A percentile compares a stretch with the other conserved stretches of the same genome.
These are phyloP conservation scores for Fusarium sp. DNA, from an alignment of 2,329 filamentous ascomycete species.

Conservation along the genomic window DNA sequence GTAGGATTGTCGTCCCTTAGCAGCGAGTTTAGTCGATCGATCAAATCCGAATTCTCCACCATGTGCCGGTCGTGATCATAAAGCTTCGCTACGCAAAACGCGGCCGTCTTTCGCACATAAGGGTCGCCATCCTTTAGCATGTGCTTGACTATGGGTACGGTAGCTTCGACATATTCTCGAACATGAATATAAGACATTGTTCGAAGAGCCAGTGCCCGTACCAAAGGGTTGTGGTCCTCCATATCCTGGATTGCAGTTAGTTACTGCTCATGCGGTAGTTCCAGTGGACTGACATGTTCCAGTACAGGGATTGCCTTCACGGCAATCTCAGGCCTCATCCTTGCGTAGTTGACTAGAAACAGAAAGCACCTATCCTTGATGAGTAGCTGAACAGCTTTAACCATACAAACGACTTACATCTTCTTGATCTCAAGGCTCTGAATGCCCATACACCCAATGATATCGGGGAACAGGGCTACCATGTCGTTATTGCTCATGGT, in stretches of 20 bases:
- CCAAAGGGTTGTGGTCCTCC: conserved; percentile 90
- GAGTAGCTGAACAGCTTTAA: conserved; percentile 4
- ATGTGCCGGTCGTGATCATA: conserved; percentile 95
- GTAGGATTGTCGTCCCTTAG: conserved; percentile 96
- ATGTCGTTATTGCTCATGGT: conserved; percentile 99
- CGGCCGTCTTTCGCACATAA: conserved; percentile 96
- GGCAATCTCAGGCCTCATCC: conserved; percentile 92
- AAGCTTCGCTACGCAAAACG: conserved; percentile 94
- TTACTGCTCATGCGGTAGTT: neutral
- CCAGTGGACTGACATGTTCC: conserved; percentile 67
- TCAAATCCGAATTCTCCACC: conserved; percentile 90
- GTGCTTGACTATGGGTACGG: conserved; percentile 82
- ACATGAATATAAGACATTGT: conserved; percentile 99
- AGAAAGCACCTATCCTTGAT: conserved; percentile 82
- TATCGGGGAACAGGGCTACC: conserved; percentile 95
- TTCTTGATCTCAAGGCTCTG: conserved; percentile 98
- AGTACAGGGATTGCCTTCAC: conserved; percentile 91
- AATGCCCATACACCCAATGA: conserved; percentile 95
- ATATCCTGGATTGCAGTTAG: conserved; percentile 72
- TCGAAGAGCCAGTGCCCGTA: conserved; percentile 88
- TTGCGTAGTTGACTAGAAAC: conserved; percentile 95
- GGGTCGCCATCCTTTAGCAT: conserved; percentile 88
- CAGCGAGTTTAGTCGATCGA: conserved; percentile 88
- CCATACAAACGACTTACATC: conserved; percentile 70
- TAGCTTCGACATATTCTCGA: conserved; percentile 91